Evolutionary conservation across 148 eudicot genomes (phyloP), one percentile per base, ranked within the genome.

Genomic region (Nepenthes gracilis): DNA sequence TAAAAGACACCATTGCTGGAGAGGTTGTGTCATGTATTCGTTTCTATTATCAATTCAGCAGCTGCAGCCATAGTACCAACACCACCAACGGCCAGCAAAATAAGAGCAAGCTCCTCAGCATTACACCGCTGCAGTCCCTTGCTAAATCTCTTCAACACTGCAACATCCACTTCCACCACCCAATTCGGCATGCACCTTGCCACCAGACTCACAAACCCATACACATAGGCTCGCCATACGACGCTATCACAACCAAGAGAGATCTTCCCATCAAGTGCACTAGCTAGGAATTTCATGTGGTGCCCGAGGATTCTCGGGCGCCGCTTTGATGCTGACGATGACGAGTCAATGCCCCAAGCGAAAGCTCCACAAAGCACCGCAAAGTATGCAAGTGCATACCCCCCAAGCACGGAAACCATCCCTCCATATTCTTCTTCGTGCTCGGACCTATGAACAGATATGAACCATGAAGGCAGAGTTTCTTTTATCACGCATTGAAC

Each of bases 381-480:
- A 65, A 90, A 80, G 67, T 90, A 82, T 3, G 87, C 96, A n/a
- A 89, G 76, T 12, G 85, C 85, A 70, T 78, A 77, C 13, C 96
- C 96, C 50, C 74, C 63, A 3, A 90, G 81, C 55, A 71, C 72
- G 1, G 83, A 79, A 55, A 86, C 77, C 13, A 60, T 57, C n/a
- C 74, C 72, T 43, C 70, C 75, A 12, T 73, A 35, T 11, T 48
- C 75, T 14, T 73, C 76, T 66, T 75, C 80, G 9, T 55, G 70
- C 49, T 71, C 77, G 47, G 81, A 66, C 61, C 73, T 71, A 55
- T 86, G 84, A 62, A 58, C 74, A 2, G 88, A 81, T 63, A 90
- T 78, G 66, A 90, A 90, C 97, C 97, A 86, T 62, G 97, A 83
- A 12, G 97, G 97, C 32, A 90, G 64, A 2, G 88, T 90, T 74